These are phyloP conservation scores for Penicillium waksmanii DNA, from an alignment of 495 filamentous ascomycete species.

Conservation along the genomic window DNA sequence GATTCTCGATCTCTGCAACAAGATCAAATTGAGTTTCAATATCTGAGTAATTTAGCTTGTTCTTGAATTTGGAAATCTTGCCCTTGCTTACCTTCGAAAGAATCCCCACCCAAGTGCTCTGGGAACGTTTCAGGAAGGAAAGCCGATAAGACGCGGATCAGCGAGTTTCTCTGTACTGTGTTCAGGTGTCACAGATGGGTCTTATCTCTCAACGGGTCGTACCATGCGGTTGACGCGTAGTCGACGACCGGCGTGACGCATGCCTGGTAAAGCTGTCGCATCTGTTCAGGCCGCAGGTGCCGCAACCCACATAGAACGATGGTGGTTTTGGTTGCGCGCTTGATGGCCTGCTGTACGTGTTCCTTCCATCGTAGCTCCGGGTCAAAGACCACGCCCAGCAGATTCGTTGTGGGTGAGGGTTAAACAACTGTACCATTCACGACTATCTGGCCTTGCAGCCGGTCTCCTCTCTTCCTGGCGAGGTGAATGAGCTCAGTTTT, in stretches of 20 bases:
- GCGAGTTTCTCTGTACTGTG: slow-evolving; percentile 10
- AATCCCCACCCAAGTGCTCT: too few species aligned
- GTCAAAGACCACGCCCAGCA: slow-evolving; percentile 30
- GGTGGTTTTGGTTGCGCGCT: slow-evolving; percentile 11
- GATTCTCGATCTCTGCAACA: neutral
- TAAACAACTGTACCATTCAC: slow-evolving; percentile 18
- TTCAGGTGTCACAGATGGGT: slow-evolving; percentile 9
- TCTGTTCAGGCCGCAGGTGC: slow-evolving; percentile 17
- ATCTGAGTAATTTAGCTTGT: too few species aligned
- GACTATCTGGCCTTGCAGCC: slow-evolving; percentile 14
- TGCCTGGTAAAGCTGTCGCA: slow-evolving; percentile 20
- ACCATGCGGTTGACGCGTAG: slow-evolving; percentile 18
- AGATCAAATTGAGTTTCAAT: too few species aligned
- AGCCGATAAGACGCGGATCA: slow-evolving; percentile 15
- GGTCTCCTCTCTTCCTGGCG: slow-evolving; percentile 10
- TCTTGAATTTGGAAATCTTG: too few species aligned
- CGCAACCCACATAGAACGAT: slow-evolving; percentile 13
- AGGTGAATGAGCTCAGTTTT: neutral
- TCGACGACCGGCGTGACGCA: slow-evolving; percentile 14
- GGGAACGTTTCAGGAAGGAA: slow-evolving; percentile 1
- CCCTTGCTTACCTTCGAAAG: too few species aligned
- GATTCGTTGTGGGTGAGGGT: slow-evolving; percentile 20
- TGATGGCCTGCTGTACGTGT: slow-evolving; percentile 14
- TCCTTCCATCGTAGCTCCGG: slow-evolving; percentile 27
- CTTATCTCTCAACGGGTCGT: slow-evolving; percentile 15